Evolutionary conservation across 805 yeast genomes (phyloP).

Genomic region (Wickerhamomyces hampshirensis): DNA sequence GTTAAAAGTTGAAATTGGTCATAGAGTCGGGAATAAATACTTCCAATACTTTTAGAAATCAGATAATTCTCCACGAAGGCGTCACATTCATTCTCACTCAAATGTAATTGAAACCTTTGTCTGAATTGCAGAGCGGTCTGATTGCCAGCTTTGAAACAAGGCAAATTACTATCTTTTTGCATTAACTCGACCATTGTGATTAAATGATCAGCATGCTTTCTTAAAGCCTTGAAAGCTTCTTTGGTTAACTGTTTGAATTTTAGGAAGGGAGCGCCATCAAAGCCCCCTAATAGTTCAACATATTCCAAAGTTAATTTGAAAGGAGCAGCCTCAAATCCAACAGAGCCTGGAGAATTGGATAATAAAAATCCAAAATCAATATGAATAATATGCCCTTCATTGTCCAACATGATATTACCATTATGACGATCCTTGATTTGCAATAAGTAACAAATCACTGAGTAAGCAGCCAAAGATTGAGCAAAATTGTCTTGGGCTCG

Average conservation of each 20-base stretch:
- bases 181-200: conserved; percentile 85
- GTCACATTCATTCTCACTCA: conserved; percentile 69
- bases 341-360: conserved; percentile 94
- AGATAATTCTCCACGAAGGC: conserved; percentile 71
- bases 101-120: conserved; percentile 77
- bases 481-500: conserved; percentile 85
- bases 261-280: conserved; percentile 53
- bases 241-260: conserved; percentile 62
- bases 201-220: conserved; percentile 70
- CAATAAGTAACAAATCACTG: conserved; percentile 81
- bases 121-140: conserved; percentile 73
- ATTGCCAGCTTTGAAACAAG: conserved; percentile 88
- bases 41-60: conserved; percentile 79
- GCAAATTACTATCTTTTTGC: conserved; percentile 86
- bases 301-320: conserved; percentile 90
- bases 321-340: conserved; percentile 97
- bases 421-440: conserved; percentile 96
- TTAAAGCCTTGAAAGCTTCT: conserved; percentile 65
- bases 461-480: conserved; percentile 83
- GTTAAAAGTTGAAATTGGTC: conserved; percentile 94
- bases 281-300: conserved; percentile 82
- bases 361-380: conserved; percentile 93
- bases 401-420: conserved; percentile 95
- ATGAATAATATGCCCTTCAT: conserved; percentile 91
- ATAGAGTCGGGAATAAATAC: conserved; percentile 84